Evolutionary conservation across 768 basidiomycete genomes (phyloP).

Genomic region (Pleurotus citrinopileatus): DNA sequence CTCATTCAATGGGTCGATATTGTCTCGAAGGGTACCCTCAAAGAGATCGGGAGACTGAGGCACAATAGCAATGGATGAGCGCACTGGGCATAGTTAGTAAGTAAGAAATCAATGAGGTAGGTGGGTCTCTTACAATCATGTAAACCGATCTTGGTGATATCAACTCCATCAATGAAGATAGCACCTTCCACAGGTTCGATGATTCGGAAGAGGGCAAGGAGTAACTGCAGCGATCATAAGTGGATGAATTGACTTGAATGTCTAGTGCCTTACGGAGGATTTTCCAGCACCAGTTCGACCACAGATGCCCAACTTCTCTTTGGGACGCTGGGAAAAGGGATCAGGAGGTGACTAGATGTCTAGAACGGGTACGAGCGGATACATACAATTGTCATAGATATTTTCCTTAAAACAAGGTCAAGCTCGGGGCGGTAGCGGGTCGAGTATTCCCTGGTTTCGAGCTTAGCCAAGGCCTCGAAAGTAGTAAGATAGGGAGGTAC

Average conservation of each 20-base stretch:
- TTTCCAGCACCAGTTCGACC: conserved; percentile 83
- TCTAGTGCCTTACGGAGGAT: conserved; percentile 57
- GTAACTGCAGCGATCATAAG: conserved; percentile 32
- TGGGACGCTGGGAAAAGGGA: conserved; percentile 50
- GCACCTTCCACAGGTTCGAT: conserved; percentile 68
- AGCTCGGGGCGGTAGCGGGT: conserved; percentile 78
- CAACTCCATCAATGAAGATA: conserved; percentile 71
- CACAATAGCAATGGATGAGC: conserved; percentile 80
- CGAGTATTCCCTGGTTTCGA: conserved; percentile 65
- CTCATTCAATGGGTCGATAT: conserved; percentile 83
- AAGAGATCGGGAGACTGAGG: conserved; percentile 76
- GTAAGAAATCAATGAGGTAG: conserved; percentile 5
- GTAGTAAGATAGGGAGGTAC: too few species aligned
- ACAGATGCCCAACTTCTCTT: conserved; percentile 88
- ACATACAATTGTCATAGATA: conserved; percentile 67
- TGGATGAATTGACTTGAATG: too few species aligned
- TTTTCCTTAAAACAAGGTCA: conserved; percentile 74
- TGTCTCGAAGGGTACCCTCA: conserved; percentile 76
- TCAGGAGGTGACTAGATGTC: neutral
- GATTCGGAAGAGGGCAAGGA: conserved; percentile 75
- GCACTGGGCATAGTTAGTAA: conserved; percentile 39
- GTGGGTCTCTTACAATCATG: conserved; percentile 51
- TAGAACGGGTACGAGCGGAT: conserved; percentile 1
- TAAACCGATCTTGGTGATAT: conserved; percentile 74
- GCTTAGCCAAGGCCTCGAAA: too few species aligned